Conservation (phyloP, 2,329 filamentous ascomycete genomes). For the Fusarium sp. region DNA sequence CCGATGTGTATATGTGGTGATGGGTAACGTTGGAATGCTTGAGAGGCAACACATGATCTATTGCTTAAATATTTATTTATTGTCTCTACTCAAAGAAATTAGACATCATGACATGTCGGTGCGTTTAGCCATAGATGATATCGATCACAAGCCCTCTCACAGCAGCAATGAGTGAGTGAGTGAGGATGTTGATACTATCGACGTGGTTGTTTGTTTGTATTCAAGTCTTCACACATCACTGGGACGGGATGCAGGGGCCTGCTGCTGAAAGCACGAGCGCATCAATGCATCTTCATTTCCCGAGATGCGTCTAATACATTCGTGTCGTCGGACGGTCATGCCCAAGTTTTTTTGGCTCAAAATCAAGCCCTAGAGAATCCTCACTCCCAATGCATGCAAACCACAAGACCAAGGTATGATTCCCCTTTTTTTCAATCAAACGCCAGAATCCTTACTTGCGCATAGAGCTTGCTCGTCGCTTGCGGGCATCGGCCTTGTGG, state of each 20-base stretch:
- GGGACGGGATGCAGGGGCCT: conserved; percentile 3
- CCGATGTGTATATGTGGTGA: not conserved
- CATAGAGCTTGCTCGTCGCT: conserved; percentile 97
- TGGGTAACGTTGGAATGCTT: not conserved
- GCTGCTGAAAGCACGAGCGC: conserved; percentile 36
- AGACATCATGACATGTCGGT: not conserved
- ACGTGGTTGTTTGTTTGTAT: not conserved
- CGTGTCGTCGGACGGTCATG: conserved; percentile 30
- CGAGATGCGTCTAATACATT: conserved; percentile 53
- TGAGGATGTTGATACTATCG: not conserved
- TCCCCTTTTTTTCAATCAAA: conserved; percentile 49
- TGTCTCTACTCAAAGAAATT: not conserved
- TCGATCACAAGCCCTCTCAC: not conserved
- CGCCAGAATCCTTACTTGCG: conserved; percentile 74
- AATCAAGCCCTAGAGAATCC: conserved; percentile 48
- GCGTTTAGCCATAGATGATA: not conserved
- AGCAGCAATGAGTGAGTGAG: not conserved
- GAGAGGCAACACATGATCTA: not conserved
- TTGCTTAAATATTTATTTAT: not conserved
- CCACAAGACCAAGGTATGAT: conserved; percentile 52
- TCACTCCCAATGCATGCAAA: conserved; percentile 57
- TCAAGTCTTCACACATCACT: not conserved
- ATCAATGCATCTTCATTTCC: conserved; percentile 49
- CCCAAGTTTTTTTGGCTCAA: conserved; percentile 35
- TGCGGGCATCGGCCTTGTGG: conserved; percentile 92